phyloP scores from a whole-genome alignment of 2,329 filamentous ascomycete genomes.

The Venturiaceae sp. region DNA sequence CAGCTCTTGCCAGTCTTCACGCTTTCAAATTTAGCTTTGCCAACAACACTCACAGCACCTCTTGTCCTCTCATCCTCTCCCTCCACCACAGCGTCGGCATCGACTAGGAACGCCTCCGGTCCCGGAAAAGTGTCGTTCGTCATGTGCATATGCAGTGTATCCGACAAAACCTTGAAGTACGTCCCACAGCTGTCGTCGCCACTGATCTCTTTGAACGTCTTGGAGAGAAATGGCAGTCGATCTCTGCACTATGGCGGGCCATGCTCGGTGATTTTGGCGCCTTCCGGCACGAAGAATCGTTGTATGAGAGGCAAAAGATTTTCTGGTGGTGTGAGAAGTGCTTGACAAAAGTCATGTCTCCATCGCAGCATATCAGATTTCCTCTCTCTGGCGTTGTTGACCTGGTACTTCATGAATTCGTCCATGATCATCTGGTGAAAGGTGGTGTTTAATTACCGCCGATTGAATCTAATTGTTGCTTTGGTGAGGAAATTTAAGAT shows the following conservation, averaged over 20 bases:
- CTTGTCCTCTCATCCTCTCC: conserved; percentile 7
- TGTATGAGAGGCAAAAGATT: conserved; percentile 16
- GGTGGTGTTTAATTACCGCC: too few species aligned
- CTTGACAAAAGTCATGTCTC: conserved; percentile 19
- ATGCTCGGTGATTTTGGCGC: conserved; percentile 30
- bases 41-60: conserved; percentile 26
- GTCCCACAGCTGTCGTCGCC: conserved; percentile 23
- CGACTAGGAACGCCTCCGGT: conserved; percentile 18
- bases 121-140: conserved; percentile 21
- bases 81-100: conserved; percentile 17
- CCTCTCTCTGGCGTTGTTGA: background rate
- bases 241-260: conserved; percentile 27
- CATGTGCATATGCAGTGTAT: conserved; percentile 24
- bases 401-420: background rate
- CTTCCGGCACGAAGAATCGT: conserved; percentile 16
- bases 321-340: conserved; percentile 17
- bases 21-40: conserved; percentile 23
- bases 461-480: too few species aligned
- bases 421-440: background rate
- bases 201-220: conserved; percentile 19
- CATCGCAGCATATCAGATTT: conserved; percentile 14
- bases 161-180: conserved; percentile 27
- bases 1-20: conserved; percentile 29
- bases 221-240: conserved; percentile 29
- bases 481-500: too few species aligned